Evolutionary conservation across 495 filamentous ascomycete genomes (phyloP), one percentile per base, ranked within the genome.

Genomic region (Bacidia gigantensis): DNA sequence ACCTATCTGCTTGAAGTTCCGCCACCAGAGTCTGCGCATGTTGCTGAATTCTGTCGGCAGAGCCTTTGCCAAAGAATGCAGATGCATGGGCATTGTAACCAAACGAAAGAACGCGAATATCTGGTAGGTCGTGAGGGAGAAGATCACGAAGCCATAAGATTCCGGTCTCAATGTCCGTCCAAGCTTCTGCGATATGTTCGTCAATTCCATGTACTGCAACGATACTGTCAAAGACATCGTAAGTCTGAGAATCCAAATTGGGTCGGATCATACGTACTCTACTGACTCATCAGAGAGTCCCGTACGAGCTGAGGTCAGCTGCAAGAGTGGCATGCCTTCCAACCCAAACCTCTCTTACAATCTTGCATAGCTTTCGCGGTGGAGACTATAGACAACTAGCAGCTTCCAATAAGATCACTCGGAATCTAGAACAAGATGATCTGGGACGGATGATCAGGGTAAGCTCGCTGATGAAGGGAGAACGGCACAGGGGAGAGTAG

Each of bases 121-220:
- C 26, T 39, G 21, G 26, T 29, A 52, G 24, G 12, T 32, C 14
- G 11, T 54, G 20, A 25, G 56, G 53, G 17, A 59, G 53, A 29
- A 59, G 50, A 44, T 59, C 56, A 12, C 54, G 53, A 26, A 56
- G 54, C 56, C 56, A 59, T 10, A 59, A 45, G 11, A 40, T 50
- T 12, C 24, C 24, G 11, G 54, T 56, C 11, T 46, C 12, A 21
- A 35, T 29, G 39, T 55, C 53, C 26, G 41, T 56, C 56, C 65
- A 69, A 26, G 67, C 58, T 46, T 60, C 58, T 32, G 59, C 52
- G 23, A 54, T 40, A 44, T 68, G 59, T 11, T 62, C 65, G 47
- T 63, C 61, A 17, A 70, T 60, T 25, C 66, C 67, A 55, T 70
- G 67, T 9, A 70, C 60, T 18, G 61, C 62, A 39, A 70, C 57